Percentiles rank a stretch among this genome's conserved stretches.
These are phyloP conservation scores for Groenewaldozyma salmanticensis DNA, from an alignment of 805 yeast genomes.

Conservation along the genomic window DNA sequence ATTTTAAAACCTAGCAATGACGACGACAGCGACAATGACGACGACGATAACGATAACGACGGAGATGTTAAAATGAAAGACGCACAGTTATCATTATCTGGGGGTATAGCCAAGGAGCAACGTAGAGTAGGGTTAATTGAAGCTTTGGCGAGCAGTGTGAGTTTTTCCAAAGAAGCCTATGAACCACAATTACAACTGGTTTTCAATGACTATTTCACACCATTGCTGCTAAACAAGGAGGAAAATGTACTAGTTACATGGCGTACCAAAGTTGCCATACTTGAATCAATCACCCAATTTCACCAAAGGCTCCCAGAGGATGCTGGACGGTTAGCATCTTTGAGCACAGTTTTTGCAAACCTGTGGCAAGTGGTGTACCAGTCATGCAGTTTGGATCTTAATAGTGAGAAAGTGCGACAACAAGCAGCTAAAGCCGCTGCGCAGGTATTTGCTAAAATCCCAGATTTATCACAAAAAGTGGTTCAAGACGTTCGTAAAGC, in stretches of 20 bases:
- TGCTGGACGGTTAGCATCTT: neutral
- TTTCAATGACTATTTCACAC: constrained; percentile 17
- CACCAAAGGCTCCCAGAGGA: too few relatives aligned
- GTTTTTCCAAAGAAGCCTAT: neutral
- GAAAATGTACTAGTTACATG: constrained; percentile 38
- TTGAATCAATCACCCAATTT: constrained; percentile 30
- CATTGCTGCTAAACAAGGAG: constrained; percentile 22
- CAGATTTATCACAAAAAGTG: neutral
- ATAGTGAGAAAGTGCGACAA: constrained; percentile 47
- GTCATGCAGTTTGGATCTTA: constrained; percentile 10
- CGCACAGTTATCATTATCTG: constrained; percentile 4
- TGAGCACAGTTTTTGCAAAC: constrained; percentile 1
- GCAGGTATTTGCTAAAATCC: constrained; percentile 13
- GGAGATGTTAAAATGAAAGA: constrained; percentile 23
- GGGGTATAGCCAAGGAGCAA: constrained; percentile 12
- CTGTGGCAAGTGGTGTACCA: constrained; percentile 9
- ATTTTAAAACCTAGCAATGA: constrained; percentile 34
- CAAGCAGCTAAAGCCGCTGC: constrained; percentile 36
- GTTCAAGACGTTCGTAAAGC: constrained; percentile 16
- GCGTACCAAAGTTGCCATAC: constrained; percentile 45
- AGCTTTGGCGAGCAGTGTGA: constrained; percentile 13
- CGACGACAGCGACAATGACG: constrained; percentile 31
- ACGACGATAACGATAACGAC: constrained; percentile 26
- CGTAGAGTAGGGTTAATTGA: constrained; percentile 9
- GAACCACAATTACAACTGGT: constrained; percentile 23